Conservation (phyloP, 2,329 filamentous ascomycete species). For the Purpureocillium lavendulum region DNA sequence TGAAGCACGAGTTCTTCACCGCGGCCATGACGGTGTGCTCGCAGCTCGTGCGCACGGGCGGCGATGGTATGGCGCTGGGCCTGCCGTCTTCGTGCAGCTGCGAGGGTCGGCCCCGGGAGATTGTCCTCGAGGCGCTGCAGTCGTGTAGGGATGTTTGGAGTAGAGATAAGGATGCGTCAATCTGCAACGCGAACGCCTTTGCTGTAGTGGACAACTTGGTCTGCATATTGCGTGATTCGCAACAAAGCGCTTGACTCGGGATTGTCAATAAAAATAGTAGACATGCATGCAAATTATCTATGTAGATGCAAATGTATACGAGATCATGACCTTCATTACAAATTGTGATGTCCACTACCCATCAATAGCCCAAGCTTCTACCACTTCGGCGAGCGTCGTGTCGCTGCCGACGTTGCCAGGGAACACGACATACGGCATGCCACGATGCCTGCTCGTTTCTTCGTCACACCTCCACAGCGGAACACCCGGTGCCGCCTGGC, state of each 20-base stretch:
- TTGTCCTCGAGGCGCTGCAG: slow-evolving; percentile 9
- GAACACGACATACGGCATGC: slow-evolving; percentile 49
- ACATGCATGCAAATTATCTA: no score
- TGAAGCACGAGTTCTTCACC: slow-evolving; percentile 7
- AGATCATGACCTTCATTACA: no score
- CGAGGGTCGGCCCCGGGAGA: slow-evolving; percentile 3
- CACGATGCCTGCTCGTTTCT: slow-evolving; percentile 35
- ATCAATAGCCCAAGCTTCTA: slow-evolving; percentile 14
- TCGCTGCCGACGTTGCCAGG: slow-evolving; percentile 49
- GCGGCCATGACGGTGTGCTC: slow-evolving; percentile 8
- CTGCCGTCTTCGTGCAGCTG: background rate
- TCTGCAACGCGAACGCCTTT: slow-evolving; percentile 8
- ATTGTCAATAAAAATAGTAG: no score
- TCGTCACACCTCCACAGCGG: slow-evolving; percentile 50
- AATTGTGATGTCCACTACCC: no score
- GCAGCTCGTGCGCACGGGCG: slow-evolving; percentile 2
- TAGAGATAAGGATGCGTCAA: slow-evolving; percentile 4
- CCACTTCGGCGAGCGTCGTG: slow-evolving; percentile 35
- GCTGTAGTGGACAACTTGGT: slow-evolving; percentile 6
- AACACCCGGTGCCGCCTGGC: slow-evolving; percentile 48
- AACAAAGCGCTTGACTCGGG: background rate
- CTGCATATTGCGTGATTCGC: slow-evolving; percentile 1
- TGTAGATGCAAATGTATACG: no score
- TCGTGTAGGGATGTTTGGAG: slow-evolving; percentile 8
- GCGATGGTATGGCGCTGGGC: slow-evolving; percentile 1